Percentiles rank a stretch among this genome's conserved stretches.
Conservation (phyloP, 139 green algal genomes). For the Zygnema circumcarinatum region DNA sequence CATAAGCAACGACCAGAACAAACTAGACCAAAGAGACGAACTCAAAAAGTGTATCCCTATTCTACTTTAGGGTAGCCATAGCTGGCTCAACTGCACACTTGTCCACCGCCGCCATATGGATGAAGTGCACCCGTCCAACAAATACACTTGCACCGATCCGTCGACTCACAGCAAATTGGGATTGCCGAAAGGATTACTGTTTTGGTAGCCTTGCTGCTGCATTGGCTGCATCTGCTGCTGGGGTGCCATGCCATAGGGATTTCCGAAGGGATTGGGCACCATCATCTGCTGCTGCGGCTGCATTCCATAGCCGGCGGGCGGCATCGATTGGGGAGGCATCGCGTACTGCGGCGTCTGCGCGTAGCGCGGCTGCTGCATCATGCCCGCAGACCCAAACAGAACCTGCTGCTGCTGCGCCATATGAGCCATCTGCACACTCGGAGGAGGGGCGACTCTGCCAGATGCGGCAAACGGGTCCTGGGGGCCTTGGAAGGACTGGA, state of each 20-base stretch:
- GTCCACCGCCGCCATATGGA: no score
- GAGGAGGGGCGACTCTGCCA: slow-evolving; percentile 30
- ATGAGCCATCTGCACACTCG: slow-evolving; percentile 49
- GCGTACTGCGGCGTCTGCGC: not conserved
- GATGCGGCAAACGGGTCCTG: slow-evolving; percentile 53
- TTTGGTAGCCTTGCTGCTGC: slow-evolving; percentile 8
- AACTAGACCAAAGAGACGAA: no score
- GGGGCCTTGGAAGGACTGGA: slow-evolving; percentile 29
- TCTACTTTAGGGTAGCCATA: no score
- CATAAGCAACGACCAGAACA: no score
- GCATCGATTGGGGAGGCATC: no score
- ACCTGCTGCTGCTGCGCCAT: slow-evolving; percentile 51
- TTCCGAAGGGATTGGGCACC: slow-evolving; percentile 28
- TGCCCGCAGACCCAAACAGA: slow-evolving; percentile 5
- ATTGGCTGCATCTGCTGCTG: not conserved
- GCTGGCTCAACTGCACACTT: no score
- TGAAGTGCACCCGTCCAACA: no score
- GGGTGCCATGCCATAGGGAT: slow-evolving; percentile 19
- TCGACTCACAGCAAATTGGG: slow-evolving; percentile 47
- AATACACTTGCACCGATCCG: no score
- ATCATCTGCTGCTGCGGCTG: slow-evolving; percentile 2
- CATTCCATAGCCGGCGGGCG: slow-evolving; percentile 4
- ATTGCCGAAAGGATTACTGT: slow-evolving; percentile 36
- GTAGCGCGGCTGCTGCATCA: not conserved
- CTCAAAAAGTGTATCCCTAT: no score